A percentile compares a stretch with the other conserved stretches of the same genome.
Evolutionary conservation across 768 basidiomycete genomes (phyloP).

Genomic region (Neoboletus subvelutipes): DNA sequence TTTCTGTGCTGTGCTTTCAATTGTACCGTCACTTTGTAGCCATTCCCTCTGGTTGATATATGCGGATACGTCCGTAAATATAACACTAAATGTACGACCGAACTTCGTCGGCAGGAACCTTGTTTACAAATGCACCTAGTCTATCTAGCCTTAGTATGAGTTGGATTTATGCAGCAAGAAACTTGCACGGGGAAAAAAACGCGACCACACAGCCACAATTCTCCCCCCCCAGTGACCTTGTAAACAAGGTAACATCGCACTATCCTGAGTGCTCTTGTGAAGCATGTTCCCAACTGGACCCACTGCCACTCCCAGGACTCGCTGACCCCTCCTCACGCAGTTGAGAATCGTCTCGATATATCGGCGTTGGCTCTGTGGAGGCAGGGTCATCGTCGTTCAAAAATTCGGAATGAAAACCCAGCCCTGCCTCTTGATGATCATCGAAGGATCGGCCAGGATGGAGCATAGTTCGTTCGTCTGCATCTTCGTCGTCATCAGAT

Average conservation of each 20-base stretch:
- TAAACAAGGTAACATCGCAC: no score
- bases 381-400: conserved; percentile 73
- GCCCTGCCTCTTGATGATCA: conserved; percentile 36
- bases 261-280: conserved; percentile 37
- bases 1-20: conserved; percentile 8
- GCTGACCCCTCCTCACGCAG: conserved; percentile 16
- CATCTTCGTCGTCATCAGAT: conserved; percentile 80
- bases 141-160: no score
- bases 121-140: no score
- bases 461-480: conserved; percentile 69
- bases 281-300: conserved; percentile 78
- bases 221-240: no score
- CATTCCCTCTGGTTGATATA: conserved; percentile 12
- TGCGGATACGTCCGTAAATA: conserved; percentile 25
- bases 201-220: no score
- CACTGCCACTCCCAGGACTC: conserved; percentile 41
- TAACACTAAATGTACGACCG: no score
- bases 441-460: conserved; percentile 36
- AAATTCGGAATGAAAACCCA: conserved; percentile 77
- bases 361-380: conserved; percentile 28
- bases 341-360: conserved; percentile 57
- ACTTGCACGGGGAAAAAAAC: no score
- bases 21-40: conserved; percentile 15
- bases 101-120: no score
- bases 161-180: no score